Evolutionary conservation across 2,329 filamentous ascomycete species (phyloP), one percentile per base, ranked within the genome.

Genomic region (Balansia obtecta): DNA sequence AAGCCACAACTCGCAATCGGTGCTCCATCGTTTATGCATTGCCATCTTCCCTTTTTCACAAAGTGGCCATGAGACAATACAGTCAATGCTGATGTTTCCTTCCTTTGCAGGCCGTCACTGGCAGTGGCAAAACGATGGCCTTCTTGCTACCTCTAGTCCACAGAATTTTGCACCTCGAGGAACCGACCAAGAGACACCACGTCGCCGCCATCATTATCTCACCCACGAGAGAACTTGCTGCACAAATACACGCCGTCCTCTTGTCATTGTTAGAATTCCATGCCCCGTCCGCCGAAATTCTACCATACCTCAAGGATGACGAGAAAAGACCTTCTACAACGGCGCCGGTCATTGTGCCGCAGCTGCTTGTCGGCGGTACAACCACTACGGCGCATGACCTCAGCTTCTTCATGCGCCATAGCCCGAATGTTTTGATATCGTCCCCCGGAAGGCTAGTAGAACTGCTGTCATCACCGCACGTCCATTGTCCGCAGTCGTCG

Each of bases 381-480:
- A 72, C 74, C 1, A 89, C 86, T 16, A 85, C 89, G 0, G 85
- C 87, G 0, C 88, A 95, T 64, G 93, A 98, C 61, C 72, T 97
- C 8, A 87, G 86, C 59, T 77, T 78, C 49, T 98, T 97, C 65
- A 73, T 95, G 40, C 85, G 86, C 54, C 78, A 83, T 52, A 89
- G 86, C 3, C 88, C 91, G 0, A 98, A 97, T 61, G 71, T 98
- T 0, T 73, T 98, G 2, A 85, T 98, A 49, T 89, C 85, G 0
- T 97, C 93, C 0, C 93, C 93, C 0, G 94, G 93, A 4, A 81
- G 93, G 45, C 77, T 98, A 2, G 78, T 95, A 6, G 90, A 96
- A 62, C 77, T 98, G 0, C 74, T 98, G 4, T 82, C 85, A 0
- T 95, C 88, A 1, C 86, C 83, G 1, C 85, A 95, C 61, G 89